Percentiles rank a stretch among this genome's conserved stretches.
These are phyloP conservation scores for Camillea tinctor DNA, from an alignment of 2,329 filamentous ascomycete genomes.

Conservation along the genomic window DNA sequence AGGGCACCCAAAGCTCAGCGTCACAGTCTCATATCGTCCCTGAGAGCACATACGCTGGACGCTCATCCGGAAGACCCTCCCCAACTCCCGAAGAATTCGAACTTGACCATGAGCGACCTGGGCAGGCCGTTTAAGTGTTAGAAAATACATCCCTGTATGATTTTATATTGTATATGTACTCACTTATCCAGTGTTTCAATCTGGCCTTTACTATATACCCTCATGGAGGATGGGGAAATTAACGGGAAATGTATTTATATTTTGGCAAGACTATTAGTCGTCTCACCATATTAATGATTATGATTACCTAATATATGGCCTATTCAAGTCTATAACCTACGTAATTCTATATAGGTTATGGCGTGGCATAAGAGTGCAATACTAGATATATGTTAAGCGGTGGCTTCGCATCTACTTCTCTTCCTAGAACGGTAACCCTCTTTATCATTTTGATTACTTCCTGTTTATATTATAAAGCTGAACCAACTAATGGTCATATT, in stretches of 20 bases:
- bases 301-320: not conserved
- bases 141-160: not conserved
- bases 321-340: not conserved
- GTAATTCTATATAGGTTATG: not conserved
- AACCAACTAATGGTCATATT: too few species aligned
- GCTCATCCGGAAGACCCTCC: not conserved
- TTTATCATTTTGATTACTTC: not conserved
- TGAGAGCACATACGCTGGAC: not conserved
- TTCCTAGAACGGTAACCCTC: not conserved
- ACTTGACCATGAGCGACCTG: not conserved
- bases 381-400: not conserved
- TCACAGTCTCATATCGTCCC: constrained; percentile 18
- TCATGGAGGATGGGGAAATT: not conserved
- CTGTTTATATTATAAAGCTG: too few species aligned
- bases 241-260: not conserved
- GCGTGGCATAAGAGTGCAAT: not conserved
- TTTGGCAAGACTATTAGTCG: not conserved
- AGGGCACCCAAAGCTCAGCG: constrained; percentile 12
- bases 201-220: not conserved
- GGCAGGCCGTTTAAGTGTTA: not conserved
- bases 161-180: not conserved
- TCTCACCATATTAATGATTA: not conserved
- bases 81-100: not conserved
- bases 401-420: not conserved
- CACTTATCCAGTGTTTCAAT: not conserved